Evolutionary conservation across 768 basidiomycete genomes (phyloP), one percentile per base, ranked within the genome.

Genomic region (Termitomyces sp.): DNA sequence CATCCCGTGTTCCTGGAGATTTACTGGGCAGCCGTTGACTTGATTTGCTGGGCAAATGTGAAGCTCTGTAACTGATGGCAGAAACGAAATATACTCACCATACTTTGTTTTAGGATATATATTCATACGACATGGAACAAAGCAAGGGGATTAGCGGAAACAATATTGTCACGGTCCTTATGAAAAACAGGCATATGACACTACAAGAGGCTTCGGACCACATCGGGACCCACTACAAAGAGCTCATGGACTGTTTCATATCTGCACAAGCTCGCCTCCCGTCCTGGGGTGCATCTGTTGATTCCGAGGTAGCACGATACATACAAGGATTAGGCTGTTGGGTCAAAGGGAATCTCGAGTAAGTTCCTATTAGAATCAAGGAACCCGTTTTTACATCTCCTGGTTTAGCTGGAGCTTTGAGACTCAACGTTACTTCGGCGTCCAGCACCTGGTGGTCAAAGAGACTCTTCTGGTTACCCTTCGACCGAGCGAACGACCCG

Each of bases 51-150:
- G 85, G 73, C 86, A 21, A 89, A 90, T 67, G 87, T 88, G 59
- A 69, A 81, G 70, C 21, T 46, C 43, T 23, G 19, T 29, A 16
- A 31, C n/a, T 17, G 2, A 29, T 17, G 3, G 40, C 8, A 5
- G 17, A 6, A 10, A 21, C 19, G 10, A 14, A 21, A 47, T 47
- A 19, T 19, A 19, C 32, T 46, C 14, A 37, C 5, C 8, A 38
- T n/a, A 44, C 47, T 23, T 27, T 17, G 54, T 60, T 48, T 44
- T 63, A 87, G 86, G 86, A 89, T 59, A 69, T 88, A 16, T 87
- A 86, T 64, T 87, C 85, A 8, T 89, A 88, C 69, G 82, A 86
- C 68, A 83, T 86, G 80, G 87, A 90, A 63, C 84, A 86, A 62
- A 78, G 81, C 50, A 81, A 81, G 62, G 88, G 86, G 19, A 80